Evolutionary conservation across 176 grass and related monocot species (phyloP).

Genomic region (Hsuehochloa calcarea): DNA sequence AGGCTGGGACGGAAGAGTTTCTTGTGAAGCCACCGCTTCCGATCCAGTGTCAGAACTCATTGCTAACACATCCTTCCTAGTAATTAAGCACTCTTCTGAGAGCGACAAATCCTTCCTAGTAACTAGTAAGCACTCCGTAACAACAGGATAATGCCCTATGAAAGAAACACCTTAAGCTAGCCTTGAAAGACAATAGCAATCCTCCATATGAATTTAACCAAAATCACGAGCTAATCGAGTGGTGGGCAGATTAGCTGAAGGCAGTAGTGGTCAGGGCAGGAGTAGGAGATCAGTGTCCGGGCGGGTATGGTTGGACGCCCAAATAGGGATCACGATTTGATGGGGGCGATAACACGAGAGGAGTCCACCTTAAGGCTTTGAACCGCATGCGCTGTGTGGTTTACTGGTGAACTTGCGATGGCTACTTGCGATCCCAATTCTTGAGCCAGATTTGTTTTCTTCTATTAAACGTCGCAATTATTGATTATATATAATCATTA

Average conservation of each 20-base stretch:
- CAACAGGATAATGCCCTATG: background rate
- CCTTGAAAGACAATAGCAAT: background rate
- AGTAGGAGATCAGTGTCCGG: background rate
- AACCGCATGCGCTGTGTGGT: slow-evolving; percentile 14
- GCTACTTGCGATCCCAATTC: slow-evolving; percentile 35
- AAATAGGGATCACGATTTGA: slow-evolving; percentile 10
- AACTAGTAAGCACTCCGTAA: background rate
- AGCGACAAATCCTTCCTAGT: background rate
- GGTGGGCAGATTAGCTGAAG: background rate
- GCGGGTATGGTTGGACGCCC: slow-evolving; percentile 23
- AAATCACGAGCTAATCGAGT: slow-evolving; percentile 9
- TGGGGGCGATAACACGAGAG: background rate
- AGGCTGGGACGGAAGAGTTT: too few relatives aligned
- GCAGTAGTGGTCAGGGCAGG: background rate
- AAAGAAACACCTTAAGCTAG: background rate
- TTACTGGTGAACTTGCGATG: slow-evolving; percentile 20
- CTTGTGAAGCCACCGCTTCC: too few relatives aligned
- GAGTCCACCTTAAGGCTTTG: slow-evolving; percentile 18
- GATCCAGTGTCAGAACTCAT: too few relatives aligned
- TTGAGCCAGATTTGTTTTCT: slow-evolving; percentile 25
- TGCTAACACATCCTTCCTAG: background rate
- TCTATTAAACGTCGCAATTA: slow-evolving; percentile 50
- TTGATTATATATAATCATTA: slow-evolving; percentile 25
- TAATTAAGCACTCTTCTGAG: background rate
- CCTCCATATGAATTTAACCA: background rate